Conservation (phyloP, 208 protist genomes). For the Leishmania guyanensis region DNA sequence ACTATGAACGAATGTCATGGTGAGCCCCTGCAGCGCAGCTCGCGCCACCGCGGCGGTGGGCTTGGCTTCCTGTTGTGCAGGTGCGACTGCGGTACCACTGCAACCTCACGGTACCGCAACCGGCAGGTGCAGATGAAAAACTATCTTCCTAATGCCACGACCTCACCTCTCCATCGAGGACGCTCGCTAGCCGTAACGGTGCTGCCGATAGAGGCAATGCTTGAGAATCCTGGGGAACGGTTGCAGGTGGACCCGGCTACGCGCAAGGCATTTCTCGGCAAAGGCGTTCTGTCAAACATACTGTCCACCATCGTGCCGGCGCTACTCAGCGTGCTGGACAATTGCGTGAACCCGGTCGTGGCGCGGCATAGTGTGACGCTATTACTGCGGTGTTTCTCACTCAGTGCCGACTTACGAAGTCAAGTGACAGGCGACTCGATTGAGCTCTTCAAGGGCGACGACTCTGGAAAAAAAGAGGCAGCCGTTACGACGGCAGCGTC, state of each 20-base stretch:
- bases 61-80: constrained; percentile 18
- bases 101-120: constrained; percentile 3
- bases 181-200: constrained; percentile 10
- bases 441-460: neutral
- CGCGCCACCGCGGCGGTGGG: neutral
- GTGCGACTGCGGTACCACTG: constrained; percentile 9
- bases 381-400: constrained; percentile 61
- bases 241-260: constrained; percentile 29
- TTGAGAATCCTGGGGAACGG: constrained; percentile 31
- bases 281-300: constrained; percentile 40
- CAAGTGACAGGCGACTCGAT: constrained; percentile 25
- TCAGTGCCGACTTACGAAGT: constrained; percentile 44
- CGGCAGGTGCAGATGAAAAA: neutral
- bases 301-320: constrained; percentile 52
- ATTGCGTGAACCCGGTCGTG: constrained; percentile 73
- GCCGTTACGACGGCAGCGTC: neutral
- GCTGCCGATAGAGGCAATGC: constrained; percentile 30
- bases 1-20: neutral
- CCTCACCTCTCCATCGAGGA: neutral
- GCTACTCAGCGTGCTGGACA: constrained; percentile 50
- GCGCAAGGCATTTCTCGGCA: constrained; percentile 35
- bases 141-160: neutral
- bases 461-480: neutral
- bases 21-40: constrained; percentile 1
- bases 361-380: constrained; percentile 69